Percentiles rank a stretch among this genome's conserved stretches.
These are phyloP conservation scores for Lactarius trivialis DNA, from an alignment of 768 basidiomycete species.

Conservation along the genomic window DNA sequence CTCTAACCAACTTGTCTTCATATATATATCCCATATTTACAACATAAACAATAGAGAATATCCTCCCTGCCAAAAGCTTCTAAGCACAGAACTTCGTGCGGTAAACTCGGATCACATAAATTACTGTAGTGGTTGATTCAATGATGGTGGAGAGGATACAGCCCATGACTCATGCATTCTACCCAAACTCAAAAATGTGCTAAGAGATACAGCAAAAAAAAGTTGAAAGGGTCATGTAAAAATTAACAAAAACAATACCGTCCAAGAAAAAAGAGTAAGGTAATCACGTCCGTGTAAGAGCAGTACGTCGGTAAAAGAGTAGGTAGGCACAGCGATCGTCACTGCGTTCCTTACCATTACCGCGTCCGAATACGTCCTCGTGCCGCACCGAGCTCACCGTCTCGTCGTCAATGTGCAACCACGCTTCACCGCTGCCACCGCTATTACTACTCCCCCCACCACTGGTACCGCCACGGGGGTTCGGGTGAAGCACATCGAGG, in stretches of 20 bases:
- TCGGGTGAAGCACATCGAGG: constrained; percentile 77
- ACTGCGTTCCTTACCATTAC: constrained; percentile 25
- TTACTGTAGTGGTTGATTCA: not conserved
- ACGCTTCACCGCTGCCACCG: constrained; percentile 50
- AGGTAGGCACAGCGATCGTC: constrained; percentile 79
- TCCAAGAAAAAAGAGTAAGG: not conserved
- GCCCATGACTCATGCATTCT: constrained; percentile 14
- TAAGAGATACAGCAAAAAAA: constrained; percentile 17
- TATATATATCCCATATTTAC: too few species aligned
- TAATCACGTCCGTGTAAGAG: constrained; percentile 26
- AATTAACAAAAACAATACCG: not conserved
- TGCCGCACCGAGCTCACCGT: constrained; percentile 65
- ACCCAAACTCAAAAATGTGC: constrained; percentile 12
- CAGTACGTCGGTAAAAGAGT: constrained; percentile 72
- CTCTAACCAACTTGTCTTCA: too few species aligned
- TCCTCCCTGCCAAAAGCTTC: too few species aligned
- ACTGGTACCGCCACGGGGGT: constrained; percentile 38
- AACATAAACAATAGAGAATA: too few species aligned
- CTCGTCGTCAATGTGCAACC: constrained; percentile 95
- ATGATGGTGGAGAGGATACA: constrained; percentile 7
- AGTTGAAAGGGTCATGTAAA: not conserved
- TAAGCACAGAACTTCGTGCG: too few species aligned
- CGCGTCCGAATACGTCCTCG: constrained; percentile 61
- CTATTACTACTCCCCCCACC: not conserved
- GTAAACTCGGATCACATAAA: too few species aligned